A percentile compares a stretch with the other conserved stretches of the same genome.
phyloP scores from a whole-genome alignment of 257 asterid genomes.

The Scutellaria barbata region DNA sequence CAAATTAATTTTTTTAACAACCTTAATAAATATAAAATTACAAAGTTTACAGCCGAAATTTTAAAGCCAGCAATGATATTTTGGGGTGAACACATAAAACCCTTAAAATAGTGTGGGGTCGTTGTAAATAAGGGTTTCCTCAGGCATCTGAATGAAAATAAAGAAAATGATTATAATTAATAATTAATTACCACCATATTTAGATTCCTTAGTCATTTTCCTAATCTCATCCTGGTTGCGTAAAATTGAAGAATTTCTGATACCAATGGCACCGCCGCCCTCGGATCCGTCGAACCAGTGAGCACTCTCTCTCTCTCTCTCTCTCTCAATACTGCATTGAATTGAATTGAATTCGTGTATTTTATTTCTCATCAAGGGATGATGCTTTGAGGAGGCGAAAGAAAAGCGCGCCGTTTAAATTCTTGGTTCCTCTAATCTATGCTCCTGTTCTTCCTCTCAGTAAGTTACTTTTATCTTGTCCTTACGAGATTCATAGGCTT shows the following conservation, averaged over 20 bases:
- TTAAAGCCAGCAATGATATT: too few relatives aligned
- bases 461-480: constrained; percentile 36
- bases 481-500: neutral
- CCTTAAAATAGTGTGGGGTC: neutral
- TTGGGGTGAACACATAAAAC: too few relatives aligned
- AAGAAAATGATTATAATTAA: neutral
- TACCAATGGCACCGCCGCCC: constrained; percentile 58
- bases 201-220: neutral
- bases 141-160: neutral
- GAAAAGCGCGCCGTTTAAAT: constrained; percentile 63
- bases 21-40: too few relatives aligned
- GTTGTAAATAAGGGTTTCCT: neutral
- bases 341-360: constrained; percentile 28
- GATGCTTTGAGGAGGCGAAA: constrained; percentile 55
- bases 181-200: neutral
- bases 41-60: too few relatives aligned
- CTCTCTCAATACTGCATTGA: constrained; percentile 17
- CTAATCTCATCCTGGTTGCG: constrained; percentile 16
- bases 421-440: constrained; percentile 66
- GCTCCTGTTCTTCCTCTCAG: constrained; percentile 90
- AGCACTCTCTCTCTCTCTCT: constrained; percentile 25
- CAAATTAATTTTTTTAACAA: too few relatives aligned
- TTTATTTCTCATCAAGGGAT: constrained; percentile 44
- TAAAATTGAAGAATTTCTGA: neutral
- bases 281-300: constrained; percentile 54